Evolutionary conservation across 75 land plant genomes (phyloP).

Genomic region (Sequoiadendron giganteum): DNA sequence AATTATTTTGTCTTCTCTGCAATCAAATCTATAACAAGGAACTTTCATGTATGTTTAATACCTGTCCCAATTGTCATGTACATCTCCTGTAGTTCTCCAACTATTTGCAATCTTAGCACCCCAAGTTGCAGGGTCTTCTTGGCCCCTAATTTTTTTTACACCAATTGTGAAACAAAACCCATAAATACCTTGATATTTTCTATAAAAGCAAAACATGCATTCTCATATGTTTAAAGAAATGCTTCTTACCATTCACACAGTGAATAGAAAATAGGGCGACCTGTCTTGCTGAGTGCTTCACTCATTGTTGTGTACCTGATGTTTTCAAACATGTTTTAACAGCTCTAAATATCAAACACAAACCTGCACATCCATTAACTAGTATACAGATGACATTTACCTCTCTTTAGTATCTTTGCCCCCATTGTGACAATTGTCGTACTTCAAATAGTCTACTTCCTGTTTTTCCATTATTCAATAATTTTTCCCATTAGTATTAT

Average conservation of each 20-base stretch:
- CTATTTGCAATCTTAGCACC: conserved; percentile 64
- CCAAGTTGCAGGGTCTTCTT: conserved; percentile 40
- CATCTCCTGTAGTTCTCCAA: conserved; percentile 86
- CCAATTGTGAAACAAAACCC: neutral
- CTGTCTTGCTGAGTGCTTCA: conserved; percentile 64
- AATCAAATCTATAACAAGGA: neutral
- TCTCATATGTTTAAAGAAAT: neutral
- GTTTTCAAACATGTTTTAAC: neutral
- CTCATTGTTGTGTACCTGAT: conserved; percentile 75
- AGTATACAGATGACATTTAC: neutral
- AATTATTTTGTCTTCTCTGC: neutral
- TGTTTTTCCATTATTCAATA: conserved; percentile 14
- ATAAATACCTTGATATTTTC: neutral
- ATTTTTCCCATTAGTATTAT: neutral
- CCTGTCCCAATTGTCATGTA: conserved; percentile 81
- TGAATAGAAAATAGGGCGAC: conserved; percentile 78
- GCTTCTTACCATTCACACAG: conserved; percentile 77
- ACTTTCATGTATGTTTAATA: neutral
- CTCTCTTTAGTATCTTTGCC: conserved; percentile 39
- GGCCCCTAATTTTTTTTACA: conserved; percentile 22
- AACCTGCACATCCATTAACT: neutral
- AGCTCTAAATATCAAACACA: conserved; percentile 17
- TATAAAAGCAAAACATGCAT: neutral
- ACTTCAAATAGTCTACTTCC: conserved; percentile 92
- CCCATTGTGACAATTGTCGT: conserved; percentile 77